These are phyloP conservation scores for Arthrobotrys entomopaga DNA, from an alignment of 2,329 filamentous ascomycete genomes.

Conservation along the genomic window DNA sequence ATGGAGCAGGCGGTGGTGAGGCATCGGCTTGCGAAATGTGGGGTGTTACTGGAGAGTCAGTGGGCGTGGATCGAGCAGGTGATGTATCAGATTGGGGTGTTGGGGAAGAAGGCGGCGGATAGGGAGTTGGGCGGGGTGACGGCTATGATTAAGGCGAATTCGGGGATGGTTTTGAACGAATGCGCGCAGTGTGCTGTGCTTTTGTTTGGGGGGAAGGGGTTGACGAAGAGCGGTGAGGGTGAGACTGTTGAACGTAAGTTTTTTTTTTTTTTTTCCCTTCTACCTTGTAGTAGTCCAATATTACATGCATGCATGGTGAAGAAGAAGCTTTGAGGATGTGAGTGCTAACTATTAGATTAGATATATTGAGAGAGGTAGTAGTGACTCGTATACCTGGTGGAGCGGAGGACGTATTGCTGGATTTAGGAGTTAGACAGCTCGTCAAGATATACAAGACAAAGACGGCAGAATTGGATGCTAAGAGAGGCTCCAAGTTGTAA, in stretches of 20 bases:
- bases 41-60: conserved; percentile 74
- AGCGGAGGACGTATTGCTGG: conserved; percentile 77
- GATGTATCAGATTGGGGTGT: conserved; percentile 73
- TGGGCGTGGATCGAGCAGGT: conserved; percentile 79
- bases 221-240: conserved; percentile 75
- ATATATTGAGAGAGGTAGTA: conserved; percentile 73
- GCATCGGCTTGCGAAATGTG: conserved; percentile 76
- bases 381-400: conserved; percentile 73
- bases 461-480: conserved; percentile 67
- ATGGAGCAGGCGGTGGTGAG: conserved; percentile 80
- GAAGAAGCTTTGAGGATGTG: no score
- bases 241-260: conserved; percentile 75
- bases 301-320: conserved; percentile 49
- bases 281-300: no score
- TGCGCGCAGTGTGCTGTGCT: conserved; percentile 76
- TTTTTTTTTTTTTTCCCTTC: conserved; percentile 8
- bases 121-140: conserved; percentile 76
- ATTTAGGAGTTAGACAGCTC: conserved; percentile 75
- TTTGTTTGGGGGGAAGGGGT: conserved; percentile 79
- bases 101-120: conserved; percentile 71
- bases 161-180: conserved; percentile 76
- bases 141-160: conserved; percentile 77
- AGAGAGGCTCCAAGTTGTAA: conserved; percentile 44
- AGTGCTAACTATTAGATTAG: conserved; percentile 60
- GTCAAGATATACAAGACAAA: conserved; percentile 75